Percentiles rank a stretch among this genome's conserved stretches.
Evolutionary conservation across 352 stramenopile genomes (phyloP).

Genomic region (Phytophthora chlamydospora): DNA sequence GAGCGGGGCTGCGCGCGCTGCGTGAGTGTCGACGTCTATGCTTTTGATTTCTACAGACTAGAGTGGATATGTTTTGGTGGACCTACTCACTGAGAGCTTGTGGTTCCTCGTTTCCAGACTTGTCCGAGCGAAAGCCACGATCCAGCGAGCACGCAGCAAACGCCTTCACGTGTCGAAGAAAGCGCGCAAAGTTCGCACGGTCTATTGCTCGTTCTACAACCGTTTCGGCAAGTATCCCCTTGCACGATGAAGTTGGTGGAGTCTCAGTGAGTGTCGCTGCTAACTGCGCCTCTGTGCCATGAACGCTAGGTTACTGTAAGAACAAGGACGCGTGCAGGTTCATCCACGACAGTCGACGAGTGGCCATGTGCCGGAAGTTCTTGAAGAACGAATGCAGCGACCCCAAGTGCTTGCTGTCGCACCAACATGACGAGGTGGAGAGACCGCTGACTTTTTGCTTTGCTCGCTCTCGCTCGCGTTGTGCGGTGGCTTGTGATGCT

Average conservation of each 20-base stretch:
- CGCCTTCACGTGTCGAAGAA: constrained; percentile 43
- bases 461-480: constrained; percentile 16
- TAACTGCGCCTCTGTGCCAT: constrained; percentile 19
- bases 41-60: not conserved
- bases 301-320: constrained; percentile 72
- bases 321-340: constrained; percentile 82
- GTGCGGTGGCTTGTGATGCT: constrained; percentile 25
- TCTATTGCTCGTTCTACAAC: constrained; percentile 87
- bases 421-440: constrained; percentile 77
- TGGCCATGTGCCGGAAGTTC: constrained; percentile 85
- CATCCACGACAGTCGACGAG: constrained; percentile 84
- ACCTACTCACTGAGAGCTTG: constrained; percentile 6
- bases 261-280: constrained; percentile 11
- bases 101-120: constrained; percentile 25
- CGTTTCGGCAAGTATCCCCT: constrained; percentile 66
- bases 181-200: constrained; percentile 50
- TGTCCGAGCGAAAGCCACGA: constrained; percentile 52
- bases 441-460: constrained; percentile 18
- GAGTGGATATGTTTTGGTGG: not conserved
- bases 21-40: constrained; percentile 35
- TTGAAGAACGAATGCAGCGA: constrained; percentile 69
- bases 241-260: not conserved
- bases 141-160: constrained; percentile 54
- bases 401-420: constrained; percentile 66
- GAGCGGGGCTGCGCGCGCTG: constrained; percentile 34